Evolutionary conservation across 2,329 filamentous ascomycete genomes (phyloP).

Genomic region (Epichloe elymi): DNA sequence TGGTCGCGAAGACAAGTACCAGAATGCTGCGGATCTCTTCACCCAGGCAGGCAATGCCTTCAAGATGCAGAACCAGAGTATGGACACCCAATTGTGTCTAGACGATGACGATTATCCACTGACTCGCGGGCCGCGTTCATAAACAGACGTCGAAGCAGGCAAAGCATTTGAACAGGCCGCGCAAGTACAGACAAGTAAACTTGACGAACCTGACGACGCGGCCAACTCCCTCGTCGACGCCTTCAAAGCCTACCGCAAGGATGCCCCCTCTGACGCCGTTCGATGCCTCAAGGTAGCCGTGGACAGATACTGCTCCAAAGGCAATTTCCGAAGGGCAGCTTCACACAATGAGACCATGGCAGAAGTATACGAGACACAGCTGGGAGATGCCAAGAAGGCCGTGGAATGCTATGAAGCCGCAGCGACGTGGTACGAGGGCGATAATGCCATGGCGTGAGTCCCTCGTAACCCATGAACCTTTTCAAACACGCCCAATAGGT

Average conservation of each 20-base stretch:
- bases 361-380: conserved; percentile 71
- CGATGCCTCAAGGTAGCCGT: conserved; percentile 70
- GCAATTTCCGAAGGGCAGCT: conserved; percentile 83
- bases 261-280: conserved; percentile 70
- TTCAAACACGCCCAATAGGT: neutral
- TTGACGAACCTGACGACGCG: conserved; percentile 86
- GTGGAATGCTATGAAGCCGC: conserved; percentile 75
- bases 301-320: conserved; percentile 73
- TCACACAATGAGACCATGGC: conserved; percentile 81
- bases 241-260: conserved; percentile 88
- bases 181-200: conserved; percentile 61
- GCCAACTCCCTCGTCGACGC: conserved; percentile 81
- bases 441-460: conserved; percentile 69
- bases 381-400: conserved; percentile 66
- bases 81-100: conserved; percentile 11
- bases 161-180: conserved; percentile 78
- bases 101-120: neutral
- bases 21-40: conserved; percentile 78
- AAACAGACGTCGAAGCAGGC: conserved; percentile 67
- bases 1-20: conserved; percentile 74
- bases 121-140: neutral
- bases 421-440: conserved; percentile 78
- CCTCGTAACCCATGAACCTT: neutral
- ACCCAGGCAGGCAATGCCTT: conserved; percentile 85
- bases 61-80: conserved; percentile 74